Base-by-base conservation (phyloP, 2,329 filamentous ascomycete species). In the Aspergillus oerlinghausenensis region DNA sequence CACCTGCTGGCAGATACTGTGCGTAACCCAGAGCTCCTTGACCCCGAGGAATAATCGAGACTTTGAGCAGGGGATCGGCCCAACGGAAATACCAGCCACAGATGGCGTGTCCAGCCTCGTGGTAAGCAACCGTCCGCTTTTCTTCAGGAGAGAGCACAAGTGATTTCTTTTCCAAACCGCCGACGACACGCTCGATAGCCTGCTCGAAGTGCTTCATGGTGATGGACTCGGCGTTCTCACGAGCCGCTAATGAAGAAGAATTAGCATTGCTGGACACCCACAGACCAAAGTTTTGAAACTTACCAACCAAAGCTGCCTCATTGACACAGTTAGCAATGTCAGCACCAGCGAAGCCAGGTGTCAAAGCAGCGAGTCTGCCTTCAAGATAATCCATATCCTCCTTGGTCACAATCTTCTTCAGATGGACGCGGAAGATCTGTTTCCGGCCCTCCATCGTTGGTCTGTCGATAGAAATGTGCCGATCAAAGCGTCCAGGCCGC, bases 271-370 rank as follows among this genome's bases (percentile, higher is more conserved):
- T 42, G 49, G 48, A 26, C 21, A n/a, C 17, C 25, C 5, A 38
- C 32, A 38, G 14, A 7, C 32, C 14, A 17, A 14, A 32, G 38
- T 42, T 23, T 21, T 26, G 32, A 11, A 54, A 75, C 88, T 73
- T 83, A 96, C 92, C 94, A 71, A 97, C 93, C 49, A 99, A 80
- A 55, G 94, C 94, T 63, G 94, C 94, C 80, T 99, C 94, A 71
- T 99, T 99, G 66, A 96, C 92, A 71, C 92, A 96, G 75, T 99
- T 99, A 71, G 94, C 92, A 75, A 99, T 99, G 73, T 99, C 94
- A 50, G 94, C 94, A 76, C 94, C 94, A 55, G 93, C 93, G 76
- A 99, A 99, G 32, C 94, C 94, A 54, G 94, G 94, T 3, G 94
- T 99, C 64, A 99, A 80, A 48, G 94, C 93, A 54, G 94, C 87